Conservation (phyloP, 1,139 yeast species). For the Yamadazyma kanchanaburiensis region DNA sequence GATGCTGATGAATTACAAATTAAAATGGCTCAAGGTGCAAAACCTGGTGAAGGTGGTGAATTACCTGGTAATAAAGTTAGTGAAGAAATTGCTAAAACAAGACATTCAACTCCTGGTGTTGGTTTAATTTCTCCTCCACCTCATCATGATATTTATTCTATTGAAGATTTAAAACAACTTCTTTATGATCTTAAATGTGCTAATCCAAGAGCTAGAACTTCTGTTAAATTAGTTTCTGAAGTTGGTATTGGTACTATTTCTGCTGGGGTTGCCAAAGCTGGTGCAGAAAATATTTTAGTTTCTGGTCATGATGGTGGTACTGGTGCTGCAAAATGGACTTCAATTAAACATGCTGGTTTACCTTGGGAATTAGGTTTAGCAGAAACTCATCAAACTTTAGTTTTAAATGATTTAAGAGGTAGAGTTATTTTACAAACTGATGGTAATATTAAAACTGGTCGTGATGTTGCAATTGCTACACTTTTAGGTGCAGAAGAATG, state of each 20-base stretch:
- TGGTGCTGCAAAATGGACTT: constrained; percentile 98
- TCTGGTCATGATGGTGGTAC: constrained; percentile 99
- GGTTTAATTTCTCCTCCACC: constrained; percentile 98
- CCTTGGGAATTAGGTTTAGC: constrained; percentile 99
- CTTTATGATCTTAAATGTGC: constrained; percentile 96
- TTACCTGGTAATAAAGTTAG: constrained; percentile 94
- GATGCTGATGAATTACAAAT: constrained; percentile 98
- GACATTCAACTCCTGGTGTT: constrained; percentile 96
- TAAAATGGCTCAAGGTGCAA: constrained; percentile 99
- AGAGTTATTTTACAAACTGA: constrained; percentile 94
- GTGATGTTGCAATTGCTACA: constrained; percentile 95
- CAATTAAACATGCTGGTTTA: constrained; percentile 93
- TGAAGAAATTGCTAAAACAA: constrained; percentile 83
- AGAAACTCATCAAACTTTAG: constrained; percentile 96
- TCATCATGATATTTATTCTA: constrained; percentile 96
- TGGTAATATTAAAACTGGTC: constrained; percentile 95
- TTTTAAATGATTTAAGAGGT: constrained; percentile 91
- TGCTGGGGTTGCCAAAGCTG: constrained; percentile 98
- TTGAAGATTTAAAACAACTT: constrained; percentile 95
- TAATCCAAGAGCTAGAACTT: constrained; percentile 94
- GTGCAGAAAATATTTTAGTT: constrained; percentile 92
- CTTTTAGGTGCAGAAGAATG: constrained; percentile 97
- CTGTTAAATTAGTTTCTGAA: constrained; percentile 94
- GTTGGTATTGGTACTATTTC: constrained; percentile 99
- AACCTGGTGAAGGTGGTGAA: constrained; percentile 99